Conservation (phyloP, 164 flowering plant genomes). For the Santalum album region DNA sequence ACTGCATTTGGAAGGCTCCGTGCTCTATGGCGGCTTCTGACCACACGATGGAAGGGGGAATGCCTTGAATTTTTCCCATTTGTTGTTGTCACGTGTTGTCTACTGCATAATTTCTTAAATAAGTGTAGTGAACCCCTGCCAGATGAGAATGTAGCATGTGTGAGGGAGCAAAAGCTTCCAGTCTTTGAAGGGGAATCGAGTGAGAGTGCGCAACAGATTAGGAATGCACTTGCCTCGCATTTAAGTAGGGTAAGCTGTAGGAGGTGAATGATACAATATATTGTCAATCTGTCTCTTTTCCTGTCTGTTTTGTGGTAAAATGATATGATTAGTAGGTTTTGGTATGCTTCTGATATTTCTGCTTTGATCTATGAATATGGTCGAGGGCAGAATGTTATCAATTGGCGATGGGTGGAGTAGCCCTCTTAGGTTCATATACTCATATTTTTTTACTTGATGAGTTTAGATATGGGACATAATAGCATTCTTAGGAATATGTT, state of each 20-base stretch:
- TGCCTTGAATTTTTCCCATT: slow-evolving; percentile 48
- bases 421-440: too few relatives aligned
- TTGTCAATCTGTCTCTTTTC: background rate
- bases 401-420: too few relatives aligned
- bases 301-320: background rate
- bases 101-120: slow-evolving; percentile 68
- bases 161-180: slow-evolving; percentile 24
- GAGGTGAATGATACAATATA: slow-evolving; percentile 6
- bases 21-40: slow-evolving; percentile 52
- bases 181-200: slow-evolving; percentile 34
- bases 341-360: background rate
- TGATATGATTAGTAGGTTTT: too few relatives aligned
- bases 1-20: slow-evolving; percentile 46
- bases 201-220: slow-evolving; percentile 38
- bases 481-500: too few relatives aligned
- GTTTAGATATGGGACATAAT: too few relatives aligned
- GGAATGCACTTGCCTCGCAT: slow-evolving; percentile 56
- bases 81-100: slow-evolving; percentile 49
- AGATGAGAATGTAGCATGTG: slow-evolving; percentile 18
- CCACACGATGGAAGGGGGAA: slow-evolving; percentile 45
- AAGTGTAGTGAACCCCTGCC: slow-evolving; percentile 40
- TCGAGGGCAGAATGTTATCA: too few relatives aligned
- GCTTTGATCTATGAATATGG: too few relatives aligned
- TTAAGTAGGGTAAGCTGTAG: slow-evolving; percentile 40
- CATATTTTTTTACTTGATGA: too few relatives aligned